Base-by-base conservation (phyloP, 306 rosid genomes). In the Fragaria vesca region DNA sequence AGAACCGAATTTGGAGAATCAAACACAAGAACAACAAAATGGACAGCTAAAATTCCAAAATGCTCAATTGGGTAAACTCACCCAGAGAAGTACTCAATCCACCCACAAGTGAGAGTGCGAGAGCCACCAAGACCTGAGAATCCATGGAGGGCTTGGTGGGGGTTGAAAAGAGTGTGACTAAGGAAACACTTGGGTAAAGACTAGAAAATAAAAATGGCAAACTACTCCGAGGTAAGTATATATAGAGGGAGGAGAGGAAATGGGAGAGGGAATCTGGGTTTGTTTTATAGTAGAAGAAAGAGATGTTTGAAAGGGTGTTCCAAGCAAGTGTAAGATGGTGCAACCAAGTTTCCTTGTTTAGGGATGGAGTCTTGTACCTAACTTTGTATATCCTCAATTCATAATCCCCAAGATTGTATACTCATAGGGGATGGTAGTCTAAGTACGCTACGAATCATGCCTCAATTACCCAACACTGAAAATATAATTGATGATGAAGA, bases 61-160 rank as follows among this genome's bases (percentile, higher is more conserved):
- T 40, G 30, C 55, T 67, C 28, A 52, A 67, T 8, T 77, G 80
- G 71, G 71, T n/a, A n/a, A 17, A 66, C 83, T 20, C 60, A 96
- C 99, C 99, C 46, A 96, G 8, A 74, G 99, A 96, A 81, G 97
- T 96, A 65, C 98, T 96, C 75, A 84, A 57, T 69, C 99, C 99
- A 78, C 98, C 99, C 2, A 93, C 85, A 38, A 93, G 91, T 6
- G 99, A 96, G 84, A 96, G 99, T 38, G 89, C 98, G 66, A 96
- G 96, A 83, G 99, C 99, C 32, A 93, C 87, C 66, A 81, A 78
- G 34, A 91, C 90, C 79, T 90, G 99, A 83, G 97, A 90, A 86
- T 88, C 96, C 98, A 93, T 91, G 76, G 77, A 73, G 51, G 69
- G 42, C 12, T 60, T 71, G n/a, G 26, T 18, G 75, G 52, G 70